Evolutionary conservation across 306 rosid species (phyloP).

Genomic region (Styphnolobium japonicum): DNA sequence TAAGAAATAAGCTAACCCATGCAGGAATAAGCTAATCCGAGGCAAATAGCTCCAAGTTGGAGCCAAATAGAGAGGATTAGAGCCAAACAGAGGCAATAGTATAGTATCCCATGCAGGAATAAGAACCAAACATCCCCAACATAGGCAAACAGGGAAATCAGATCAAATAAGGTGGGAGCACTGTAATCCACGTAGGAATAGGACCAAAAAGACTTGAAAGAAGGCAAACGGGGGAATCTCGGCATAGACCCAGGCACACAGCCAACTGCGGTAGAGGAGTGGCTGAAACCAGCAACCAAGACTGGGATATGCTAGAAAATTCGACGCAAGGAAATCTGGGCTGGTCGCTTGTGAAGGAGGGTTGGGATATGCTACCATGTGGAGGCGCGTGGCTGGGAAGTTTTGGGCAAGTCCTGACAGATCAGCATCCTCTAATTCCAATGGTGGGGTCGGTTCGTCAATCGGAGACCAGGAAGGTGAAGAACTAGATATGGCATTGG

Average conservation of each 20-base stretch:
- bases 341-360: neutral
- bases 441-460: neutral
- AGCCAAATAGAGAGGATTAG: neutral
- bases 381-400: neutral
- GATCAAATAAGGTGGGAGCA: neutral
- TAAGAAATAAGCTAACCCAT: neutral
- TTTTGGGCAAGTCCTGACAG: neutral
- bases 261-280: neutral
- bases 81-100: neutral
- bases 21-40: neutral
- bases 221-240: neutral
- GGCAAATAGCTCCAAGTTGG: neutral
- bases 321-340: neutral
- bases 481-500: neutral
- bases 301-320: neutral
- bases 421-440: neutral
- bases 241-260: too few relatives aligned
- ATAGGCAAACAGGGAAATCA: neutral
- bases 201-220: neutral
- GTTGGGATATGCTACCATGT: slow-evolving; percentile 4
- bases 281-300: neutral
- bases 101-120: neutral
- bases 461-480: slow-evolving; percentile 1
- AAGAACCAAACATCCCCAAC: neutral
- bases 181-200: neutral